Evolutionary conservation across 176 grass and related monocot genomes (phyloP).

Genomic region (Oropetium thomaeum): DNA sequence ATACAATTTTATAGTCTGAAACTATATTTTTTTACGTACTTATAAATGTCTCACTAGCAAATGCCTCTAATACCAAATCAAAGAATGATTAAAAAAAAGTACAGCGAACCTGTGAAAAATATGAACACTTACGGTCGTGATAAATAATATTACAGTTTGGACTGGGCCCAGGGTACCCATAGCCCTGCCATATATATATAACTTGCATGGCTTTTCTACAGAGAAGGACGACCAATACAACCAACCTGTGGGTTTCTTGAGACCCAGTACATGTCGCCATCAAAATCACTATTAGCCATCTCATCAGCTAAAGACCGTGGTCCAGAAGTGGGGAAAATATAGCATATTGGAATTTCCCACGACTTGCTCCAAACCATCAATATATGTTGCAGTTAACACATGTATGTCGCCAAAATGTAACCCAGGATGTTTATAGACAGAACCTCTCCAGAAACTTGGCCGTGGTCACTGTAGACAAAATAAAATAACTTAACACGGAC

Average conservation of each 20-base stretch:
- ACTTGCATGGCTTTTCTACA: no score
- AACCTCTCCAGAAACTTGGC: constrained; percentile 60
- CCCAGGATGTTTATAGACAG: constrained; percentile 74
- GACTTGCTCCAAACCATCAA: constrained; percentile 35
- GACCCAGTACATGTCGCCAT: constrained; percentile 79
- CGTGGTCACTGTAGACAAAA: constrained; percentile 47
- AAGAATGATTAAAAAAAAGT: no score
- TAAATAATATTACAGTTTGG: no score
- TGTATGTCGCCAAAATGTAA: constrained; percentile 80
- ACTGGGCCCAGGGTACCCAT: no score
- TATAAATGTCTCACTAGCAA: no score
- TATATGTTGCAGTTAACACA: constrained; percentile 45
- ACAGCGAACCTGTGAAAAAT: no score
- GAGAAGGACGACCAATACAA: no score
- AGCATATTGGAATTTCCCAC: constrained; percentile 64
- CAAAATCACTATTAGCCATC: constrained; percentile 72
- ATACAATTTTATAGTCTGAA: no score
- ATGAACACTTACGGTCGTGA: no score
- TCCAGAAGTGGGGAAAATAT: constrained; percentile 64
- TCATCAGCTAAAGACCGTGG: constrained; percentile 73
- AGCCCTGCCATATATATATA: no score
- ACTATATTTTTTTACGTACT: no score
- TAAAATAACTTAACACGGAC: constrained; percentile 19
- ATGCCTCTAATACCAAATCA: no score
- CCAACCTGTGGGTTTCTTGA: constrained; percentile 54